A percentile compares a stretch with the other conserved stretches of the same genome.
These are phyloP conservation scores for Cyphellophora europaea DNA, from an alignment of 2,329 filamentous ascomycete species.

Conservation along the genomic window DNA sequence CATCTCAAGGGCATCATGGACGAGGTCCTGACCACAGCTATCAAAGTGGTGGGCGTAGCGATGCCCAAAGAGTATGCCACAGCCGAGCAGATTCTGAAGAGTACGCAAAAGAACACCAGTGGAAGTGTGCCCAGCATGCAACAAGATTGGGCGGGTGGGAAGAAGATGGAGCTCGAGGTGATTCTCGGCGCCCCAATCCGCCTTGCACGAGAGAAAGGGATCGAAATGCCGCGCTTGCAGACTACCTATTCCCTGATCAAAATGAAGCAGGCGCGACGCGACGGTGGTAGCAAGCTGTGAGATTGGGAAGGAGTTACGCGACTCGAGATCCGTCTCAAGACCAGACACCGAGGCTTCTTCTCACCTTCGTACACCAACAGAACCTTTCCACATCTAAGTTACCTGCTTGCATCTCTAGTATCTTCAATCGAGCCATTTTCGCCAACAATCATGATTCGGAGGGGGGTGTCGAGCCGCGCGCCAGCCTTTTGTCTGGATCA, in stretches of 20 bases:
- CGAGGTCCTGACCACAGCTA: constrained; percentile 57
- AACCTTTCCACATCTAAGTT: too few relatives aligned
- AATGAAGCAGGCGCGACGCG: constrained; percentile 50
- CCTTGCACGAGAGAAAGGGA: constrained; percentile 52
- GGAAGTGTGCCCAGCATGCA: constrained; percentile 50
- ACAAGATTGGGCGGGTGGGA: constrained; percentile 58
- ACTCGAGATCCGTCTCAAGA: too few relatives aligned
- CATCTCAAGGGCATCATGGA: constrained; percentile 60
- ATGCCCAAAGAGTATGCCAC: constrained; percentile 53
- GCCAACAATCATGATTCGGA: too few relatives aligned
- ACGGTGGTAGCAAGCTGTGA: constrained; percentile 17
- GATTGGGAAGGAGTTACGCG: too few relatives aligned
- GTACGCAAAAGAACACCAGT: constrained; percentile 50
- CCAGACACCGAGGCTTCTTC: too few relatives aligned
- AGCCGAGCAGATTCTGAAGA: constrained; percentile 53
- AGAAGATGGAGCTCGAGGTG: constrained; percentile 61
- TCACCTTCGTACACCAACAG: too few relatives aligned
- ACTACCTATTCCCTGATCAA: constrained; percentile 57
- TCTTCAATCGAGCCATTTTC: too few relatives aligned
- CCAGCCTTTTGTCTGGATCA: too few relatives aligned
- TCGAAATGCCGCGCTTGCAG: constrained; percentile 58
- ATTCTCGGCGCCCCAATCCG: constrained; percentile 62
- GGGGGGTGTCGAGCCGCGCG: too few relatives aligned
- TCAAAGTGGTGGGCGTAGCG: constrained; percentile 51
- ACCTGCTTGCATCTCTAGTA: too few relatives aligned